These are phyloP conservation scores for Lactarius akahatsu DNA, from an alignment of 768 basidiomycete genomes.

Conservation along the genomic window DNA sequence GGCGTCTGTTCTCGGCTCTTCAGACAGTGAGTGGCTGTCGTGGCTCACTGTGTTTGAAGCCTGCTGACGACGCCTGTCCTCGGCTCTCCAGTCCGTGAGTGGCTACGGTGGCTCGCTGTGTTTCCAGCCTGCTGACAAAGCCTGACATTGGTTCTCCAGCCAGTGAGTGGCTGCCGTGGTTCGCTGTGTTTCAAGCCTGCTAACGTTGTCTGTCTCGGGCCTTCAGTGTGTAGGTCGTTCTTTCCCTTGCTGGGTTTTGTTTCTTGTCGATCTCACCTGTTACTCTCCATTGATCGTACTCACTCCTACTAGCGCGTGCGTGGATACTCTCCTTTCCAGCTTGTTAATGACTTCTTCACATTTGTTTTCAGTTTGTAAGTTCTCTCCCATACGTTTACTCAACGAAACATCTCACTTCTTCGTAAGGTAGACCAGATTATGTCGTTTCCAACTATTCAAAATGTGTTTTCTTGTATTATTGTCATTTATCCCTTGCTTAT, in stretches of 20 bases:
- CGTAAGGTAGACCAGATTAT: background rate
- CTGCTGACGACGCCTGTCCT: too few species aligned
- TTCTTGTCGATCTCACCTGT: too few species aligned
- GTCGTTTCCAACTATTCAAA: background rate
- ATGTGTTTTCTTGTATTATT: background rate
- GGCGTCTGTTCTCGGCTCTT: too few species aligned
- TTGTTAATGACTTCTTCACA: accelerated
- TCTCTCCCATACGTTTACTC: too few species aligned
- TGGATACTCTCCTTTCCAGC: background rate
- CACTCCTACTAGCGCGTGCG: background rate
- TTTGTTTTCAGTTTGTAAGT: background rate
- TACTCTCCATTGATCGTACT: too few species aligned
- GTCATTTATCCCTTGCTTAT: background rate
- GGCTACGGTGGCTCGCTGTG: too few species aligned
- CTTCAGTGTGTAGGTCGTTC: too few species aligned
- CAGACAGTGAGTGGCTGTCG: too few species aligned
- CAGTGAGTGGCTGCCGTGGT: background rate
- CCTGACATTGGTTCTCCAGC: background rate
- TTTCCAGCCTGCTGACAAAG: background rate
- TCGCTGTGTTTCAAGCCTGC: background rate
- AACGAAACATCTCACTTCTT: background rate
- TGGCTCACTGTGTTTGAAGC: too few species aligned
- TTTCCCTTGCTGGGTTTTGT: too few species aligned
- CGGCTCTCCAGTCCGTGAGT: too few species aligned
- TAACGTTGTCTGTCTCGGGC: too few species aligned